Evolutionary conservation across 1,284 basidiomycete genomes (phyloP), one percentile per base, ranked within the genome.

Genomic region (Malassezia pachydermatis): DNA sequence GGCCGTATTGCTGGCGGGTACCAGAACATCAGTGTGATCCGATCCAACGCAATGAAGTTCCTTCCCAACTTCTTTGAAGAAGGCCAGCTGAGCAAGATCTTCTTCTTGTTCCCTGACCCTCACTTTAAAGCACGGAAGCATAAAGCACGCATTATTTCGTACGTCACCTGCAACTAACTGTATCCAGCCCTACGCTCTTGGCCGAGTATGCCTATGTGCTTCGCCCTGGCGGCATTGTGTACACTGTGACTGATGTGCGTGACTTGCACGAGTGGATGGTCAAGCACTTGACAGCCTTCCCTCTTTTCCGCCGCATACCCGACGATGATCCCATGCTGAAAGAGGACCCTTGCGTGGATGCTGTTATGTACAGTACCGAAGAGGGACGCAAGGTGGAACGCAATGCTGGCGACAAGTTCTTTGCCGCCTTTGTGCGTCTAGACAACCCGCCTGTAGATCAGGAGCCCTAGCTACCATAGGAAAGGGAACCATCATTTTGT

Each of bases 21-120:
- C 74, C 81, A 92, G 67, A 99, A 98, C 72, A 81, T 96, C 46
- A 88, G 88, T 41, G 83, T 96, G 57, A 84, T 95, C 55, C 84
- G 92, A 42, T 88, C 87, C 9, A 99, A 99, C 73, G 84, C 87
- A 37, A 96, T 96, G 92, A 98, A 98, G 76, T 96, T 96, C 74
- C 79, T 96, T 57, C 87, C 90, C 11, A 98, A 98, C 75, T 96
- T 90, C 74, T 95, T 99, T 74, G 72, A 78, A 10, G 89, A 90
- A 69, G 83, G 83, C 54, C 92, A 94, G 67, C 52, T 70, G 5
- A 50, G 48, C 35, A 85, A 94, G 55, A 79, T 99, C 55, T 99
- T 99, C 76, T 96, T 98, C 77, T 80, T 98, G 54, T 98, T 96
- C 74, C 94, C 94, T 27, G 94, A 99, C 74, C 94, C 94, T 0